Base-by-base conservation (phyloP, 257 asterid species). In the Linaria vulgaris region DNA sequence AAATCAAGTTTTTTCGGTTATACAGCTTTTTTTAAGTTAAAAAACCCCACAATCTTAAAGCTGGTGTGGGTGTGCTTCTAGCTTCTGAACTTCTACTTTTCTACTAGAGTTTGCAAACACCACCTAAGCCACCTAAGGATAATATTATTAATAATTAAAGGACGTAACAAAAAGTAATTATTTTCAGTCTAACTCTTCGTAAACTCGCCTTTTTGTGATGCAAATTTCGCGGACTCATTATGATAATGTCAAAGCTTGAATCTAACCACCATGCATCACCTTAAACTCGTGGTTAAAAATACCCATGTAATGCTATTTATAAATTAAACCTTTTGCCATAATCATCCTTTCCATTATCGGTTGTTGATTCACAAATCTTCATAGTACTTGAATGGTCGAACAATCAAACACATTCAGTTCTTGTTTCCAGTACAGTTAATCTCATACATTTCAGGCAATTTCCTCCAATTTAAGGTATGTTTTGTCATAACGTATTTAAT, bases 251-350 rank as follows among this genome's bases (percentile, higher is more conserved):
- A 59, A 44, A 12, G 17, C 6, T n/a, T 44, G 7, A 73, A 75
- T 67, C 50, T 41, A 27, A 27, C 6, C 6, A 27, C 34, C 6
- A 27, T 51, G 6, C 10, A 23, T 16, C 47, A 27, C 14, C 31
- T 58, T 31, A 47, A 47, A 24, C 12, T 13, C 57, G 19, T 20
- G 66, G 78, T 68, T 58, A 70, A 55, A 43, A 27, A 56, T 20
- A 9, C n/a, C 3, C 44, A 2, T 59, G 4, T 16, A 3, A 11
- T 46, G 46, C 74, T 81, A n/a, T n/a, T n/a, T n/a, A 75, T 81
- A 81, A 75, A 78, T 78, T 49, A 50, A 53, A 24, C 54, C 68
- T 41, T 12, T 45, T 38, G 9, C 19, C 66, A 19, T 25, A 23
- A 63, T 2, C 30, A 31, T 19, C 37, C 59, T 22, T 38, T 48